Conservation (phyloP, 768 basidiomycete species). For the Phaeotremella skinneri region DNA sequence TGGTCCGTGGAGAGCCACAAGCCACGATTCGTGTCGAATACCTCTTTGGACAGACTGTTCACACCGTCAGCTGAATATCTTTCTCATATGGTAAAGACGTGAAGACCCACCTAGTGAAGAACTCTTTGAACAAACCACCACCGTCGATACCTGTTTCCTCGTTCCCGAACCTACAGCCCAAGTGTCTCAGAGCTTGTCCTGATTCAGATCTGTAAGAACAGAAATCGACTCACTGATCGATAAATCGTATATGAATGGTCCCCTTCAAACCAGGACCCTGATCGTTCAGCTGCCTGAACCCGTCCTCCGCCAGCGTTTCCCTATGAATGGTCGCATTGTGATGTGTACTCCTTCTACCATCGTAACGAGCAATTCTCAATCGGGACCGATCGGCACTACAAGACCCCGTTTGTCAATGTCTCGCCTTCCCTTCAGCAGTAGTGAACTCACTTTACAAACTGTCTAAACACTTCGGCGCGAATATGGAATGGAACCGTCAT, state of each 20-base stretch:
- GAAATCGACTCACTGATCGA: conserved; percentile 70
- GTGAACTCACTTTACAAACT: conserved; percentile 60
- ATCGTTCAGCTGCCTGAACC: conserved; percentile 70
- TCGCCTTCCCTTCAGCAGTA: too few species aligned
- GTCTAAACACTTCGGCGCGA: conserved; percentile 83
- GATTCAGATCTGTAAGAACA: not conserved
- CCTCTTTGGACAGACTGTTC: conserved; percentile 77
- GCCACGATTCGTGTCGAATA: conserved; percentile 90
- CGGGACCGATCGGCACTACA: conserved; percentile 57
- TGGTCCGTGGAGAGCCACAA: conserved; percentile 87
- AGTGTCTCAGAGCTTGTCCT: conserved; percentile 5
- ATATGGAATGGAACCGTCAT: conserved; percentile 90
- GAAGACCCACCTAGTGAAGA: conserved; percentile 64
- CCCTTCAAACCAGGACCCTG: conserved; percentile 73
- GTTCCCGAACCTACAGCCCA: conserved; percentile 36
- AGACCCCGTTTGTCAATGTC: conserved; percentile 4
- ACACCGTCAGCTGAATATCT: conserved; percentile 1
- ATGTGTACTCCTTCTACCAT: conserved; percentile 52
- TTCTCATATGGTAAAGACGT: not conserved
- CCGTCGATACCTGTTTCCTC: conserved; percentile 82
- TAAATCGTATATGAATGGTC: conserved; percentile 83
- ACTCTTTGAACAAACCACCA: conserved; percentile 97
- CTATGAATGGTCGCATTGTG: conserved; percentile 62
- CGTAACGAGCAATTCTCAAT: conserved; percentile 45
- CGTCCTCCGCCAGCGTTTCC: conserved; percentile 78